Evolutionary conservation across 2,329 filamentous ascomycete genomes (phyloP), one percentile per base, ranked within the genome.

Genomic region (Trichoderma atroviride): DNA sequence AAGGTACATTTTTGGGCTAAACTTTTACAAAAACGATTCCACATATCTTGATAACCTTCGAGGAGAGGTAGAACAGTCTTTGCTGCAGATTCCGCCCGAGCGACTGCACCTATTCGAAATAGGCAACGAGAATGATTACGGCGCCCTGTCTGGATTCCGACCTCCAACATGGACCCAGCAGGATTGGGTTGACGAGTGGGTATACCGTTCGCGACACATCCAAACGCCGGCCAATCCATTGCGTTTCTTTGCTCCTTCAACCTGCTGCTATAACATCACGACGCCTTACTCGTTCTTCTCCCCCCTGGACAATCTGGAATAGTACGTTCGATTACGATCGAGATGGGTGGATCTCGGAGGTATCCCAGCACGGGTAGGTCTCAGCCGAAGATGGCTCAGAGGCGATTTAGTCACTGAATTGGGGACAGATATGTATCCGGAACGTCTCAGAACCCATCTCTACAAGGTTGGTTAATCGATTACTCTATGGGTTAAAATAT

Each of bases 11-110:
- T 58, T 66, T 27, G 67, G 60, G 19, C 52, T 64, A n/a, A 69
- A 69, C 31, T 69, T 69, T 35, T 69, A 69, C 52, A 69, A 65
- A 31, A 69, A 69, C 22, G 67, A 69, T 9, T 69, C 60, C 5
- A 65, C 59, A 10, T 69, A 40, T 29, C 35, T 69, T 13, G 59
- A 58, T 10, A 69, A 69, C 29, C 53, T 69, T 6, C 7, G 31
- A 29, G 59, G 60, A 2, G 24, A 69, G 31, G 67, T 69, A 2
- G 24, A 29, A 40, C 35, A 69, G 50, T 43, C 67, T 6, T 19
- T 66, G n/a, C 19, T n/a, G 7, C 67, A 69, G 22, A 69, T 69
- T 22, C 67, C 60, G 5, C 14, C 60, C 31, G 60, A 50, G 22
- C 27, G 60, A 14, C 14, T 69, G 3, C 60, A 65, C 35, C 29